A percentile compares a stretch with the other conserved stretches of the same genome.
Conservation (phyloP, 495 filamentous ascomycete species). For the Cercophora newfieldiana region DNA sequence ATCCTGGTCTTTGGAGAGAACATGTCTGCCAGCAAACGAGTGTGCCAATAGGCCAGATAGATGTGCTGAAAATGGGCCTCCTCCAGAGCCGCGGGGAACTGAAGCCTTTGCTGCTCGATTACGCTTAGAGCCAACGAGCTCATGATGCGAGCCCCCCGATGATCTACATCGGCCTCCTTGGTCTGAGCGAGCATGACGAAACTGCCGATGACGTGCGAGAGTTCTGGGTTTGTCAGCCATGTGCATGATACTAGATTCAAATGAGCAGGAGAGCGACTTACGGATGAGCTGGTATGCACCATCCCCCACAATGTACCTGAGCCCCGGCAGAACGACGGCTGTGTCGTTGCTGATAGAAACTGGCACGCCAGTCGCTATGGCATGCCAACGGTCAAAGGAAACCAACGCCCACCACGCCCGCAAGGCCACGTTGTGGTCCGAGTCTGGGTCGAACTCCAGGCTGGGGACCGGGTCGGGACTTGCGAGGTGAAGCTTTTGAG, state of each 20-base stretch:
- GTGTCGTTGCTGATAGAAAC: slow-evolving; percentile 60
- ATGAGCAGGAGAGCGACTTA: slow-evolving; percentile 43
- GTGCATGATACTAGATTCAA: not conserved
- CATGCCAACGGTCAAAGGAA: slow-evolving; percentile 75
- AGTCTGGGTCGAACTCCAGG: slow-evolving; percentile 58
- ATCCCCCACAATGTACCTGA: slow-evolving; percentile 65
- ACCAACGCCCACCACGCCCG: slow-evolving; percentile 75
- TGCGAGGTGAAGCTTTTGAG: slow-evolving; percentile 55
- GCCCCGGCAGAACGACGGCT: slow-evolving; percentile 61
- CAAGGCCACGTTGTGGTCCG: slow-evolving; percentile 67
- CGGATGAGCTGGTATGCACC: slow-evolving; percentile 64
- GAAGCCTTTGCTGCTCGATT: slow-evolving; percentile 37
- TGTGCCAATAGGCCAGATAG: slow-evolving; percentile 73
- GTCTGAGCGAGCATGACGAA: not conserved
- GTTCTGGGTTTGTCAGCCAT: slow-evolving; percentile 34
- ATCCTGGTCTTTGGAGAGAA: slow-evolving; percentile 45
- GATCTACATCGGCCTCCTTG: not conserved
- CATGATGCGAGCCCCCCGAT: too few species aligned
- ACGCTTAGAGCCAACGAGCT: not conserved
- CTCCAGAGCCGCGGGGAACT: slow-evolving; percentile 37
- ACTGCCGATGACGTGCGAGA: slow-evolving; percentile 38
- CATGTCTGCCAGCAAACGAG: slow-evolving; percentile 62
- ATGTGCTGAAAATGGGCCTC: slow-evolving; percentile 52
- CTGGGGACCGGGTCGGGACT: slow-evolving; percentile 25
- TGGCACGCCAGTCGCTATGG: slow-evolving; percentile 62